Base-by-base conservation (phyloP, 2,329 filamentous ascomycete genomes). In the Alternaria angustiovoidea region DNA sequence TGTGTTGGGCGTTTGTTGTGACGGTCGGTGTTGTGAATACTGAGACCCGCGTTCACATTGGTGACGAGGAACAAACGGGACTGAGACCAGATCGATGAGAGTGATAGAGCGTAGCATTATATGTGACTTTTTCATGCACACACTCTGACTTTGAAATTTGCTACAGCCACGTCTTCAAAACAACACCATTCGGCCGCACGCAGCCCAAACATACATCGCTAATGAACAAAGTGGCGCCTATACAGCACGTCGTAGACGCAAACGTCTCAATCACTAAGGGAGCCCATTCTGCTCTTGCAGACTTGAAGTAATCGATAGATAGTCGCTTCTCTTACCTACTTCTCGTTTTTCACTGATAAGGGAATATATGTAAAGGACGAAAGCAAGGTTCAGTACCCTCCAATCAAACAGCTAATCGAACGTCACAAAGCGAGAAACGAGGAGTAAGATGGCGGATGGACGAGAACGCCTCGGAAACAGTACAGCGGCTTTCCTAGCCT, bases 401-500 rank as follows among this genome's bases (percentile, higher is more conserved):
- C 48, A 41, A 24, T 14, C 43, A 5, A 39, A 54, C 14, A 44
- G 16, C 2, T 20, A 42, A 11, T 30, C 51, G 12, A 63, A 57
- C 36, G 32, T 54, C n/a, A 59, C 59, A 20, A 62, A 62, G n/a
- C 20, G 42, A 39, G 18, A n/a, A 18, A 16, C 34, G 12, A 42
- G 38, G 4, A 30, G 22, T 14, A 59, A 61, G n/a, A 16, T 47
- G 6, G 36, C 38, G 2, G 54, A 46, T 11, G 34, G 57, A 30
- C 52, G 39, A 26, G 41, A 63, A 11, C 48, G 16, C 26, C 41
- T 54, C 7, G 47, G 56, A 55, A 39, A 49, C 32, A 14, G 7
- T 49, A 11, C 39, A 57, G 38, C 44, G 41, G 14, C 47, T 61
- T 16, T 49, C 46, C 18, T 26, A 91, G 93, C 80, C 82, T 94